These are phyloP conservation scores for Mortierella sp. DNA, from an alignment of 371 early-diverging fungal species.

Conservation along the genomic window DNA sequence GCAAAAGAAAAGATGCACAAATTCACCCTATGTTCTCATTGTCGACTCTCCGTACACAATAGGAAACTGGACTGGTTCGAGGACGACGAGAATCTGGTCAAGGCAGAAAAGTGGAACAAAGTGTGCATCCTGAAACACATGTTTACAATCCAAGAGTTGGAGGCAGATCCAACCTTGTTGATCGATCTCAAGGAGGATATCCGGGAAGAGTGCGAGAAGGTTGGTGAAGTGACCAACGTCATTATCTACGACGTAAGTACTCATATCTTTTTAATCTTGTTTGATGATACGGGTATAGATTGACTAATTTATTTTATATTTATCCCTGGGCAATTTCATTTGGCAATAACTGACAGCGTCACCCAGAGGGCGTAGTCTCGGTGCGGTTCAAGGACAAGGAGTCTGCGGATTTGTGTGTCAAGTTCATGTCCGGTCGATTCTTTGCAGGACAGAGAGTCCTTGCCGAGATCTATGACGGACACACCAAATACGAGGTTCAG, in stretches of 20 bases:
- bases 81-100: conserved; percentile 80
- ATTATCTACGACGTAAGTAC: conserved; percentile 84
- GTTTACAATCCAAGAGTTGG: conserved; percentile 91
- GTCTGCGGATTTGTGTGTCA: conserved; percentile 83
- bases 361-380: conserved; percentile 89
- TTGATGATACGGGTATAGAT: neutral
- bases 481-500: conserved; percentile 69
- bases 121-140: conserved; percentile 93
- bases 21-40: neutral
- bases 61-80: conserved; percentile 92
- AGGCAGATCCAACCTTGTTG: conserved; percentile 87
- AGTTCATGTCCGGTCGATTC: conserved; percentile 90
- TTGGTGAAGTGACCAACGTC: conserved; percentile 94
- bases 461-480: conserved; percentile 88
- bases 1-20: too few species aligned
- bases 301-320: neutral
- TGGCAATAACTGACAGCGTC: conserved; percentile 59
- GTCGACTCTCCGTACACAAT: neutral
- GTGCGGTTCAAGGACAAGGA: conserved; percentile 88
- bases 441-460: conserved; percentile 87
- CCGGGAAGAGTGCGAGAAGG: conserved; percentile 90
- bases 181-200: conserved; percentile 95
- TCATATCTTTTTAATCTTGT: neutral
- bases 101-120: conserved; percentile 78
- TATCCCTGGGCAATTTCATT: neutral